A percentile compares a stretch with the other conserved stretches of the same genome.
These are phyloP conservation scores for Saccharomyces mikatae DNA, from an alignment of 805 yeast genomes.

Conservation along the genomic window DNA sequence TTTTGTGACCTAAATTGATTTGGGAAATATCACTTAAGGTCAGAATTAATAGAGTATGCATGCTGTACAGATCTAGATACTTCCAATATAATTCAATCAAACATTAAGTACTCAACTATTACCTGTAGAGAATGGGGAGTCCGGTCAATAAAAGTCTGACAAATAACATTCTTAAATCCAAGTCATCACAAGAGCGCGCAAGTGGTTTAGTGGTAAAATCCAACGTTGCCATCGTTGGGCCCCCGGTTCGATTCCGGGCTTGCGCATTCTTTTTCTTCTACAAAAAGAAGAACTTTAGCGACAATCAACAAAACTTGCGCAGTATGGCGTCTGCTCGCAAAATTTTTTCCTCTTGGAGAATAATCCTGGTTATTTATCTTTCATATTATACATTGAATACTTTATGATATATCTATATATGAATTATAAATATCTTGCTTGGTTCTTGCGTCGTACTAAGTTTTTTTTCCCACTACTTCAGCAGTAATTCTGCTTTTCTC, in stretches of 20 bases:
- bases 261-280: slow-evolving; percentile 15
- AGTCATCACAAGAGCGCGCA: slow-evolving; percentile 10
- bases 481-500: slow-evolving; percentile 74
- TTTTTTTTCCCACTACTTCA: slow-evolving; percentile 34
- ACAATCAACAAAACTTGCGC: not conserved
- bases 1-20: no score
- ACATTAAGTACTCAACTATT: no score
- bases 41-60: no score
- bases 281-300: not conserved
- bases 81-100: no score
- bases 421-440: not conserved
- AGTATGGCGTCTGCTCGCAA: not conserved
- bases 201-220: slow-evolving; percentile 28
- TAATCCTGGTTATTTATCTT: not conserved
- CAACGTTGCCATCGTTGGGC: slow-evolving; percentile 29
- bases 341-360: not conserved
- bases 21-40: no score
- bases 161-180: no score
- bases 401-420: not conserved
- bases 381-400: not conserved
- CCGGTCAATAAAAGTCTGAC: no score
- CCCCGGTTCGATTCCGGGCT: slow-evolving; percentile 30
- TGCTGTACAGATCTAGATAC: no score
- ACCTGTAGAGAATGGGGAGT: no score
- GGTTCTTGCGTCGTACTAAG: not conserved